Conservation (phyloP, 73 alveolate species). For the Durusdinium trenchii region DNA sequence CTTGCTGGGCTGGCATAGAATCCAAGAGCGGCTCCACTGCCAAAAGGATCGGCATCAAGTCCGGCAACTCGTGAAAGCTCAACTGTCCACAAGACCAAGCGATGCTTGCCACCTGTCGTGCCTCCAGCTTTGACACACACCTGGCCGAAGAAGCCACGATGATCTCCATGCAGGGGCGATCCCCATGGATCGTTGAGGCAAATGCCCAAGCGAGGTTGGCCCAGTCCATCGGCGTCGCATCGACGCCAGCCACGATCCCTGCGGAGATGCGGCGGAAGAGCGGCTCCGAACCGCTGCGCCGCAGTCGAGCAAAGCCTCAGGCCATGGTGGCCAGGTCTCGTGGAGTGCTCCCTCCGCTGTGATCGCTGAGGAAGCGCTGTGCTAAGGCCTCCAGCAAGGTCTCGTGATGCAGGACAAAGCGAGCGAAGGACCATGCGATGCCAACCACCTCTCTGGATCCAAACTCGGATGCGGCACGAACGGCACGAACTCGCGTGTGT, state of each 20-base stretch:
- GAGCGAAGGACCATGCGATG: constrained; percentile 47
- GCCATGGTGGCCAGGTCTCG: constrained; percentile 80
- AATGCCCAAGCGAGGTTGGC: constrained; percentile 43
- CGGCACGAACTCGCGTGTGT: neutral
- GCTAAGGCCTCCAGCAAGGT: neutral
- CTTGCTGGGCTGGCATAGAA: constrained; percentile 54
- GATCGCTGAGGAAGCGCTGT: neutral
- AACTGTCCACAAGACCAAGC: constrained; percentile 45
- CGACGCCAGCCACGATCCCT: neutral
- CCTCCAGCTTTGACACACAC: neutral
- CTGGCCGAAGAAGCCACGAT: neutral
- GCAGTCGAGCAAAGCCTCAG: constrained; percentile 35
- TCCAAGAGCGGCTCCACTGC: neutral
- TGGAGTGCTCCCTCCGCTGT: neutral
- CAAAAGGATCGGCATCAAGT: neutral
- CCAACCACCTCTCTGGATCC: constrained; percentile 47
- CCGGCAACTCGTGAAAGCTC: neutral
- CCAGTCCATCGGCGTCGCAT: constrained; percentile 54
- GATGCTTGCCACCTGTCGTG: constrained; percentile 74
- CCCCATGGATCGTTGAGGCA: constrained; percentile 5
- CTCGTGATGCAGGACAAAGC: constrained; percentile 12
- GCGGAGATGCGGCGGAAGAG: neutral
- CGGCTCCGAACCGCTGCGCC: neutral
- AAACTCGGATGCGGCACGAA: too few relatives aligned
- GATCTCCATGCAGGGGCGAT: neutral